Evolutionary conservation across 768 basidiomycete species (phyloP), one percentile per base, ranked within the genome.

Genomic region (Peribolospora baueri): DNA sequence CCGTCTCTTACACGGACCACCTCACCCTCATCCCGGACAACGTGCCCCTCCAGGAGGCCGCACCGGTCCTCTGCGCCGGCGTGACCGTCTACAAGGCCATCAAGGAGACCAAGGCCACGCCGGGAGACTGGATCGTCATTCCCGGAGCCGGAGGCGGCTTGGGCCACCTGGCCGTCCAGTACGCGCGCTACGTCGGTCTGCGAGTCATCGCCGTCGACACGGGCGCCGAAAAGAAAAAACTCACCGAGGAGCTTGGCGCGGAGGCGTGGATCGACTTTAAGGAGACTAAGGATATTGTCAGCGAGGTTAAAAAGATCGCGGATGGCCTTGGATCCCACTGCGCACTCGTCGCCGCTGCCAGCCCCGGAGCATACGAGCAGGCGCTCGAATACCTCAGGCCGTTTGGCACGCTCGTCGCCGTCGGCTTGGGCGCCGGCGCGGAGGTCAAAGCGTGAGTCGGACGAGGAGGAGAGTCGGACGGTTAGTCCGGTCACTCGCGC

Each of bases 11-110:
- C 65, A 76, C 80, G n/a, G 70, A 76, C 55, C 74, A 75, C 58
- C 79, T 90, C 46, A 85, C 85, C 4, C 79, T 77, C 5, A 85
- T 90, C 61, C 87, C 87, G 4, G 75, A 81, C 0, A 69, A 65
- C 5, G 59, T 75, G 37, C 63, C 67, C 48, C 62, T 73, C 45
- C 64, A 82, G 42, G 72, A 73, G 46, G 81, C 79, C 55, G 74
- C 76, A 2, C 77, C 84, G 4, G 74, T 88, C 56, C 75, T 85
- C 9, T 86, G 83, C 61, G 58, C 63, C 61, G 71, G 82, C 49
- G 70, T 90, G 25, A 88, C 86, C 3, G 82, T 83, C 2, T 90
- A 85, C 64, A 80, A 82, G 56, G 86, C 84, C 0, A 69, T 90
- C 61, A 88, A 87, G 66, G 73, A 80, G 65, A 74, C 76, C 52